Evolutionary conservation across 2,329 filamentous ascomycete species (phyloP).

Genomic region (Aspergillus terreus): DNA sequence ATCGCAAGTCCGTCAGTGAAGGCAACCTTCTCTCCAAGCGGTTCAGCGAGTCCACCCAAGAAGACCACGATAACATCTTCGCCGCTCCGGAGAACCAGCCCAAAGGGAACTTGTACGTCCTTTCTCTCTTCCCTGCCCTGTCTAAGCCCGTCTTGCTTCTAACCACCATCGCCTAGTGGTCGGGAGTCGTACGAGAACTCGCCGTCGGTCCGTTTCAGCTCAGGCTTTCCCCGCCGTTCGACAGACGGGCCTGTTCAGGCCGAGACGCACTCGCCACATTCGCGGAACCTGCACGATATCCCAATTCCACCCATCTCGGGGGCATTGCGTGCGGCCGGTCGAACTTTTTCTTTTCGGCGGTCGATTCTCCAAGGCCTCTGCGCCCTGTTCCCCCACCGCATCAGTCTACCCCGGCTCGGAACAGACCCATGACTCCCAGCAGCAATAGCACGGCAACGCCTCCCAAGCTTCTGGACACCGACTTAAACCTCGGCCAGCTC

Average conservation of each 20-base stretch:
- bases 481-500: conserved; percentile 38
- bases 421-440: conserved; percentile 49
- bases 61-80: conserved; percentile 40
- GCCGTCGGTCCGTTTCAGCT: conserved; percentile 51
- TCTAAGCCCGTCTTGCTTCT: conserved; percentile 11
- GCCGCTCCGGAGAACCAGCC: conserved; percentile 29
- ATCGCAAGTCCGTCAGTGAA: conserved; percentile 43
- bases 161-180: conserved; percentile 40
- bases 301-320: conserved; percentile 41
- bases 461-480: conserved; percentile 47
- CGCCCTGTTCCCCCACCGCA: conserved; percentile 19
- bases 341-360: conserved; percentile 53
- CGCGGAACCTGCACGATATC: conserved; percentile 39
- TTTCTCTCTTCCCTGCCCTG: conserved; percentile 8
- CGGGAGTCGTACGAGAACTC: conserved; percentile 44
- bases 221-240: conserved; percentile 55
- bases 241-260: conserved; percentile 44
- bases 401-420: conserved; percentile 30
- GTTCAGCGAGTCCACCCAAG: conserved; percentile 29
- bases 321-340: conserved; percentile 44
- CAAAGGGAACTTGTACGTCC: conserved; percentile 35
- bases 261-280: conserved; percentile 33
- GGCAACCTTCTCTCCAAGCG: conserved; percentile 34
- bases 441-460: conserved; percentile 51
- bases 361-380: conserved; percentile 32